Conservation (phyloP, 2,329 filamentous ascomycete genomes). For the Colletotrichum lini region DNA sequence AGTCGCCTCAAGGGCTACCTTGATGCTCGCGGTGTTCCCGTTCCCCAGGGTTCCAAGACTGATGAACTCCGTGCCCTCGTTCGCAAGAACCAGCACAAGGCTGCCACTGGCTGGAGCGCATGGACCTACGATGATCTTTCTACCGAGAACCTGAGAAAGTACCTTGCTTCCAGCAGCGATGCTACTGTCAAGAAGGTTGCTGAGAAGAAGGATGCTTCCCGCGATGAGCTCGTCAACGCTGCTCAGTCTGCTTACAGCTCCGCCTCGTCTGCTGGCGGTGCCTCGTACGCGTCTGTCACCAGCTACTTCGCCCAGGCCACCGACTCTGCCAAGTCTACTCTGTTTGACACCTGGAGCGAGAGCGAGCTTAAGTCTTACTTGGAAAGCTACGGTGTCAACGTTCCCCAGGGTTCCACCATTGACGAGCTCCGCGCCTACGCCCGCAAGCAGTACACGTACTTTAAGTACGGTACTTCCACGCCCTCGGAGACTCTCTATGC, state of each 20-base stretch:
- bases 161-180: constrained; percentile 67
- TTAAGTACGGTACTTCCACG: constrained; percentile 80
- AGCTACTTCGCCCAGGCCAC: constrained; percentile 79
- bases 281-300: constrained; percentile 76
- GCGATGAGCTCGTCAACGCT: constrained; percentile 80
- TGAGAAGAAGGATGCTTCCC: constrained; percentile 74
- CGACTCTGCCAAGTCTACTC: constrained; percentile 72
- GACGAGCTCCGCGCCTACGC: constrained; percentile 81
- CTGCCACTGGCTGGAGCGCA: constrained; percentile 75
- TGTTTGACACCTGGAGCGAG: constrained; percentile 82
- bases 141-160: constrained; percentile 76
- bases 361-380: constrained; percentile 84
- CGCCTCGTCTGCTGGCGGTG: constrained; percentile 71
- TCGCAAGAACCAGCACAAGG: constrained; percentile 80
- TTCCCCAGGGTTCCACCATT: constrained; percentile 76
- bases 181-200: constrained; percentile 70
- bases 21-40: constrained; percentile 81
- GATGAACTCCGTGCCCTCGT: constrained; percentile 83
- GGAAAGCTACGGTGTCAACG: constrained; percentile 80
- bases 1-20: constrained; percentile 84
- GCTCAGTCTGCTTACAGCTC: constrained; percentile 73
- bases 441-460: constrained; percentile 81
- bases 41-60: constrained; percentile 78
- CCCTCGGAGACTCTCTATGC: constrained; percentile 77
- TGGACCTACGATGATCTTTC: constrained; percentile 88